Evolutionary conservation across 352 stramenopile species (phyloP).

Genomic region (Phytophthora constricta): DNA sequence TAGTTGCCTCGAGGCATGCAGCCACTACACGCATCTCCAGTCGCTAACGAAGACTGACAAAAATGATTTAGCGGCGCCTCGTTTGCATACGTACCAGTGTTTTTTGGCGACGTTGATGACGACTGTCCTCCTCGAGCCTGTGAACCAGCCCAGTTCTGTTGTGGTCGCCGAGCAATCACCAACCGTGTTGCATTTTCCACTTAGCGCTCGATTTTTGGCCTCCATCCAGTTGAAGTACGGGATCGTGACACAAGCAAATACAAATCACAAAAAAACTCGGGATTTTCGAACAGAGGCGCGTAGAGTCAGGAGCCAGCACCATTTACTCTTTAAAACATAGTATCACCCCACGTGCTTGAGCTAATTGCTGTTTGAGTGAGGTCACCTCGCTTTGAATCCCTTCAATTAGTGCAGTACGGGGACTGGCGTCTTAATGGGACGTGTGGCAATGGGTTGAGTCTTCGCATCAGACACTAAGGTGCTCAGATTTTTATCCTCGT

Average conservation of each 20-base stretch:
- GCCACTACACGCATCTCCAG: too few species aligned
- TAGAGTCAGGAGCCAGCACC: too few species aligned
- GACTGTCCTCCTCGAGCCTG: constrained; percentile 18
- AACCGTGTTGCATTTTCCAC: constrained; percentile 55
- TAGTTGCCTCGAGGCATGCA: too few species aligned
- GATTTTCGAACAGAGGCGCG: too few species aligned
- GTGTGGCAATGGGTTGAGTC: constrained; percentile 62
- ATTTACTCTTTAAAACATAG: constrained; percentile 40
- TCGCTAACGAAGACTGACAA: constrained; percentile 49
- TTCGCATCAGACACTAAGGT: constrained; percentile 67
- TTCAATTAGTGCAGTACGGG: constrained; percentile 56
- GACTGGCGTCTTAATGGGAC: constrained; percentile 53
- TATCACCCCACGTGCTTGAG: constrained; percentile 49
- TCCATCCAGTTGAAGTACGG: too few species aligned
- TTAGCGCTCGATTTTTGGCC: too few species aligned
- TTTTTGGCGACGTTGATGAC: constrained; percentile 48
- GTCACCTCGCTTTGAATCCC: constrained; percentile 42
- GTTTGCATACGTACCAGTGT: too few species aligned
- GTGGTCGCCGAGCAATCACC: constrained; percentile 48
- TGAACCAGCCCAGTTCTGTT: constrained; percentile 43
- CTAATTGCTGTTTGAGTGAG: constrained; percentile 26
- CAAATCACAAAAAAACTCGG: too few species aligned
- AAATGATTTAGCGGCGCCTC: constrained; percentile 54
- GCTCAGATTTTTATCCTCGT: constrained; percentile 69
- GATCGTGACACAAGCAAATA: too few species aligned